These are phyloP conservation scores for Lithospermum erythrorhizon DNA, from an alignment of 257 asterid genomes.

Conservation along the genomic window DNA sequence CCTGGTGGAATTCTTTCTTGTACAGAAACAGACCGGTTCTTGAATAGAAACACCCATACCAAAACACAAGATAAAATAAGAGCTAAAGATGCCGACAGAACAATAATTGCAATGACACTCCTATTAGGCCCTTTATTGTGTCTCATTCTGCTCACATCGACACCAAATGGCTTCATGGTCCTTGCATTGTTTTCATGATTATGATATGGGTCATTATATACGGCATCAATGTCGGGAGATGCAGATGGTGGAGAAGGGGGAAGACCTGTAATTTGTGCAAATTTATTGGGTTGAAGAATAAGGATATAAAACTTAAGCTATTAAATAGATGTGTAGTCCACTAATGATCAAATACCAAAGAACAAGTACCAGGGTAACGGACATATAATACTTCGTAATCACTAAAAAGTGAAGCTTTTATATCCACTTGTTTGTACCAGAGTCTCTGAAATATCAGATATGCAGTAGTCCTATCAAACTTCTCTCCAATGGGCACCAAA, in stretches of 20 bases:
- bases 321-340: conserved; percentile 1
- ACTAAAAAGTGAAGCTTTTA: conserved; percentile 53
- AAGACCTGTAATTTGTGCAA: conserved; percentile 43
- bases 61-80: conserved; percentile 41
- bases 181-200: conserved; percentile 47
- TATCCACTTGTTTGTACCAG: conserved; percentile 63
- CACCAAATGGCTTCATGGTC: conserved; percentile 71
- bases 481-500: conserved; percentile 71
- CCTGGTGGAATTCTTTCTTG: conserved; percentile 41
- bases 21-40: conserved; percentile 23
- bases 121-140: conserved; percentile 44
- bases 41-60: conserved; percentile 56
- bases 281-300: conserved; percentile 7
- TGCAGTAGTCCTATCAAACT: conserved; percentile 55
- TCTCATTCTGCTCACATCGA: conserved; percentile 50
- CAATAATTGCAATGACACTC: conserved; percentile 45
- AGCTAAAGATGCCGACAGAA: conserved; percentile 51
- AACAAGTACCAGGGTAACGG: conserved; percentile 67
- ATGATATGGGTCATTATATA: conserved; percentile 58
- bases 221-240: conserved; percentile 43
- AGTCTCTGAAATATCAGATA: conserved; percentile 53
- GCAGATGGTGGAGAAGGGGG: conserved; percentile 94
- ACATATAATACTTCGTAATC: conserved; percentile 76
- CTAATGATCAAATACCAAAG: not conserved
- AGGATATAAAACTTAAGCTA: conserved; percentile 1